phyloP scores from a whole-genome alignment of 345 rosid species.

The Aquilaria sinensis region DNA sequence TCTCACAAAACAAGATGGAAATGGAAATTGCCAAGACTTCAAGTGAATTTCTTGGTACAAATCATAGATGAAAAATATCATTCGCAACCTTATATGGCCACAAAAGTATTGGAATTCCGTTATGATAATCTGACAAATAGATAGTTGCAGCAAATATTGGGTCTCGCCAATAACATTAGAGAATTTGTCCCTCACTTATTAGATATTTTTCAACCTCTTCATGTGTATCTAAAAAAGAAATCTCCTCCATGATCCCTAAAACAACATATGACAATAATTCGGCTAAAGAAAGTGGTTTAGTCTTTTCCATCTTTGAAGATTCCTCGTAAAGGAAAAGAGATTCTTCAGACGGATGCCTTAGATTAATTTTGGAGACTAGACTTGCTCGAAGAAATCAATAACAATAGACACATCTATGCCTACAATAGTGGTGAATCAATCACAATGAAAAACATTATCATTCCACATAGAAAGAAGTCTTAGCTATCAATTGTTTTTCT shows the following conservation, averaged over 20 bases:
- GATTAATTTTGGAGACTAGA: too few species aligned
- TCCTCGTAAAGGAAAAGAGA: too few species aligned
- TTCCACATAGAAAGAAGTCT: not conserved
- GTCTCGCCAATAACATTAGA: not conserved
- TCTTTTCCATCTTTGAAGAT: too few species aligned
- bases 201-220: not conserved
- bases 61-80: not conserved
- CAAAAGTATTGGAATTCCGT: not conserved
- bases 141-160: not conserved
- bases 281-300: too few species aligned
- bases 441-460: too few species aligned
- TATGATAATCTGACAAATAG: not conserved
- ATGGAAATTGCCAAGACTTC: not conserved
- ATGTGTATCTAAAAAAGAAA: not conserved
- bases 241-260: too few species aligned
- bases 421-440: too few species aligned
- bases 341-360: too few species aligned
- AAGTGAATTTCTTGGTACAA: not conserved
- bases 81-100: not conserved
- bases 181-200: not conserved
- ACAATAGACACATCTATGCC: too few species aligned
- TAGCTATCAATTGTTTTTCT: not conserved
- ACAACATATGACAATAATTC: too few species aligned
- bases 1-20: not conserved
- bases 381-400: too few species aligned